Base-by-base conservation (phyloP, 495 filamentous ascomycete species). In the Parmelia sp. region DNA sequence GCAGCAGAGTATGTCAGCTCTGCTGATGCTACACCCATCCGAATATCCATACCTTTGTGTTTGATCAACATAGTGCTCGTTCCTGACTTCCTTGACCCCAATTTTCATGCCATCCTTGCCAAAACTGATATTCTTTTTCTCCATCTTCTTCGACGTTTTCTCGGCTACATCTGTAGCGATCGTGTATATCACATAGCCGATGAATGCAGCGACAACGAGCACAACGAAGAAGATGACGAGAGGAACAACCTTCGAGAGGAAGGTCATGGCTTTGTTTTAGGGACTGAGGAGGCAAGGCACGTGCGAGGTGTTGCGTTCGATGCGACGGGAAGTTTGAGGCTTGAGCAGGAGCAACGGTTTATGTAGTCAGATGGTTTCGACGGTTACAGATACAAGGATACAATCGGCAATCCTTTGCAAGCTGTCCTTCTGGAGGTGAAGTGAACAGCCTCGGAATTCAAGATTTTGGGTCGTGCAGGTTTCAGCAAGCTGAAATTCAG, bases 61-160 rank as follows among this genome's bases (percentile, higher is more conserved):
- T 69, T 76, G 80, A 76, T 93, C 91, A 70, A 88, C 84, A 75
- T 95, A 92, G 29, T 83, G 82, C 82, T 96, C 92, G 65, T 84
- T 82, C 58, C 80, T 78, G 33, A 91, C 69, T 65, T 93, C 83
- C 78, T 88, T 89, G 57, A 96, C 86, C 25, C 85, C 84, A 49
- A 97, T 89, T 70, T 85, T 88, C 78, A 93, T 77, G 19, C 92
- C 92, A 65, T 95, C 91, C 74, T 88, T 92, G 37, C 89, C 87
- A 73, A 95, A 86, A 37, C 83, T 77, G 35, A 96, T 80, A 71
- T 96, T 86, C 77, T 89, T 89, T 74, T 85, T 83, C 78, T 90
- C 88, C 86, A 97, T 89, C 71, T 88, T 87, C 70, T 86, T 77
- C 44, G 78, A 81, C 35, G 90, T 88, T 61, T 83, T 82, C 58